A percentile compares a stretch with the other conserved stretches of the same genome.
Conservation (phyloP, 768 basidiomycete genomes). For the Tricholoma hemisulphureum region DNA sequence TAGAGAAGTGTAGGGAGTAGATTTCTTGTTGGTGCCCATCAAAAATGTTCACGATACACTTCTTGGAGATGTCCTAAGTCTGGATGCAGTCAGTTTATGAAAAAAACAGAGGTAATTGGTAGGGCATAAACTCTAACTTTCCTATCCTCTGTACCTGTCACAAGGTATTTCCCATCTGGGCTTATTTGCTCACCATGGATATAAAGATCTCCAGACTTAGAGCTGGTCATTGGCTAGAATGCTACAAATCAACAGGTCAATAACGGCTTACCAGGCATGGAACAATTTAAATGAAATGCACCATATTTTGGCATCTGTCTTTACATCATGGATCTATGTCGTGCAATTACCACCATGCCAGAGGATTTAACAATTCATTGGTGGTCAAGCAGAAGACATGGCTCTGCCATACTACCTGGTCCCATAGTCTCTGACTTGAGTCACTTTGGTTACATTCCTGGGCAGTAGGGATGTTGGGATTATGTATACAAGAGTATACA, state of each 20-base stretch:
- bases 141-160: conserved; percentile 94
- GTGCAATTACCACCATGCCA: conserved; percentile 98
- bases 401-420: conserved; percentile 1
- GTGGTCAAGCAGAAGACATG: neutral
- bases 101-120: neutral
- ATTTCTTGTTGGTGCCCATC: conserved; percentile 91
- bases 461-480: too few relatives aligned
- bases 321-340: conserved; percentile 92
- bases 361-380: conserved; percentile 11
- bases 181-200: conserved; percentile 81
- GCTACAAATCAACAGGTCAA: conserved; percentile 10
- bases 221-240: conserved; percentile 30
- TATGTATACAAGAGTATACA: too few relatives aligned
- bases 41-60: conserved; percentile 74
- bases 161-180: conserved; percentile 88
- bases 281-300: conserved; percentile 32
- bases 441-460: too few relatives aligned
- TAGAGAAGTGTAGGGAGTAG: conserved; percentile 89
- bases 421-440: conserved; percentile 11
- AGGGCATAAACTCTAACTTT: conserved; percentile 70
- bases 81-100: conserved; percentile 23
- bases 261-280: neutral
- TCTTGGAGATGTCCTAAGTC: conserved; percentile 91
- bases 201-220: conserved; percentile 52
- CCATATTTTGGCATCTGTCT: conserved; percentile 84